phyloP scores from a whole-genome alignment of 352 stramenopile genomes.

The Phytopythium cucurbitacearum region DNA sequence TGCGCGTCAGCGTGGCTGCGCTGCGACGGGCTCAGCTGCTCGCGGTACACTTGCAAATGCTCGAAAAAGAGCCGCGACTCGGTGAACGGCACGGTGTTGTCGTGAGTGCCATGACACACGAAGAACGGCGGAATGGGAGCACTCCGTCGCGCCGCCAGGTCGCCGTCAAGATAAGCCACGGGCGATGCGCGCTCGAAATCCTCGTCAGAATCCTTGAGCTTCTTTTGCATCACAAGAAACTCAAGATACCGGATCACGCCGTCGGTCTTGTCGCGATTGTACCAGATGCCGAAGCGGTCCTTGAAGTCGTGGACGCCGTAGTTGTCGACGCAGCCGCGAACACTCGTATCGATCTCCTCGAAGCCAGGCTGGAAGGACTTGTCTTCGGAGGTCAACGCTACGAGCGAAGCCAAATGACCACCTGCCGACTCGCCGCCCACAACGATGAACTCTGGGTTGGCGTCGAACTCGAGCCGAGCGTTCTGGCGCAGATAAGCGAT shows the following conservation, averaged over 20 bases:
- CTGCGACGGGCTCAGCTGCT: conserved; percentile 16
- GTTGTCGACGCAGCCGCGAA: conserved; percentile 47
- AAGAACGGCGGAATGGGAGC: conserved; percentile 51
- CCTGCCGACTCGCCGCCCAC: conserved; percentile 60
- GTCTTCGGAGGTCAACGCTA: conserved; percentile 42
- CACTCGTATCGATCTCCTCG: conserved; percentile 57
- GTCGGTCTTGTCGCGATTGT: conserved; percentile 32
- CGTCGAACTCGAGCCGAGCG: conserved; percentile 24
- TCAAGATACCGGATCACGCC: conserved; percentile 44
- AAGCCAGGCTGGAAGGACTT: conserved; percentile 53
- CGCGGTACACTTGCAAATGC: conserved; percentile 33
- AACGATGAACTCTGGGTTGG: conserved; percentile 51
- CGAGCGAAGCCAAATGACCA: conserved; percentile 44
- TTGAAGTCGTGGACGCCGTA: conserved; percentile 60
- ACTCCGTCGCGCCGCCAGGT: conserved; percentile 7
- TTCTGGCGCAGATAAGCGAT: conserved; percentile 47
- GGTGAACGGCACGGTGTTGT: conserved; percentile 51
- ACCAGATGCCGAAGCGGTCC: conserved; percentile 53
- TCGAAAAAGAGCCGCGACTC: conserved; percentile 60
- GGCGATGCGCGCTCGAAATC: conserved; percentile 52
- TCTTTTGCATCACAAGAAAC: conserved; percentile 60
- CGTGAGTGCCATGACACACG: conserved; percentile 48
- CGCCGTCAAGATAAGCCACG: conserved; percentile 36
- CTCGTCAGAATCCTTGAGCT: conserved; percentile 33
- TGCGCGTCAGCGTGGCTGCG: conserved; percentile 14